phyloP scores from a whole-genome alignment of 2,329 filamentous ascomycete genomes.

The Fusarium longipes region DNA sequence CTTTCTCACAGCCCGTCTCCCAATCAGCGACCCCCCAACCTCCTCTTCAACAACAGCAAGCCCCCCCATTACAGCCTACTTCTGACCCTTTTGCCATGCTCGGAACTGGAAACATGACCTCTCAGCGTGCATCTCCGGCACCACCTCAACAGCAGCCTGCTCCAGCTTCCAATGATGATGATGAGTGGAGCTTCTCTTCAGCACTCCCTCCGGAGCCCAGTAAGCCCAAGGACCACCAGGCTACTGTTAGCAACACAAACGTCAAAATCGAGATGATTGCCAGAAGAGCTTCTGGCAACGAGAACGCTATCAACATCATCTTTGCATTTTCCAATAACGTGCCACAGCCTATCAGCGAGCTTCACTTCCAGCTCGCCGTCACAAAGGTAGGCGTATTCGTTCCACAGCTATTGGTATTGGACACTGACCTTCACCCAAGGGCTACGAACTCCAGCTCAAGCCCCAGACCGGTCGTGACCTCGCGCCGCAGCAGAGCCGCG shows the following conservation, averaged over 20 bases:
- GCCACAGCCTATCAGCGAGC: slow-evolving; percentile 74
- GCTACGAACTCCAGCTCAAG: slow-evolving; percentile 81
- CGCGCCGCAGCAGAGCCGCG: slow-evolving; percentile 75
- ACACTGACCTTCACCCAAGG: slow-evolving; percentile 60
- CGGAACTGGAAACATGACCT: slow-evolving; percentile 41
- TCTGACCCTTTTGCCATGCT: slow-evolving; percentile 67
- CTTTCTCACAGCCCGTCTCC: slow-evolving; percentile 65
- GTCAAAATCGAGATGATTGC: slow-evolving; percentile 81
- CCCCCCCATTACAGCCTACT: slow-evolving; percentile 56
- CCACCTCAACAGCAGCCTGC: slow-evolving; percentile 44
- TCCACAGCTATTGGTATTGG: background rate
- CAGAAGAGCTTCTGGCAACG: slow-evolving; percentile 64
- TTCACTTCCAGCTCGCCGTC: slow-evolving; percentile 93
- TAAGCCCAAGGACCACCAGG: slow-evolving; percentile 70
- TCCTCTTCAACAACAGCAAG: slow-evolving; percentile 59
- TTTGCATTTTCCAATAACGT: slow-evolving; percentile 89
- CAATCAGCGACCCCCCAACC: slow-evolving; percentile 66
- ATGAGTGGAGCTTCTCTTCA: slow-evolving; percentile 95
- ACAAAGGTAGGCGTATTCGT: slow-evolving; percentile 76
- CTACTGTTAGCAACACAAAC: slow-evolving; percentile 75
- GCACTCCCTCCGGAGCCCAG: slow-evolving; percentile 74
- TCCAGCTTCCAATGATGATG: slow-evolving; percentile 70
- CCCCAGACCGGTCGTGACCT: slow-evolving; percentile 86
- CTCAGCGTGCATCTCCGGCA: slow-evolving; percentile 46
- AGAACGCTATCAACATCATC: slow-evolving; percentile 72